Base-by-base conservation (phyloP, 2,329 filamentous ascomycete genomes). In the Exophiala lecanii-corni region DNA sequence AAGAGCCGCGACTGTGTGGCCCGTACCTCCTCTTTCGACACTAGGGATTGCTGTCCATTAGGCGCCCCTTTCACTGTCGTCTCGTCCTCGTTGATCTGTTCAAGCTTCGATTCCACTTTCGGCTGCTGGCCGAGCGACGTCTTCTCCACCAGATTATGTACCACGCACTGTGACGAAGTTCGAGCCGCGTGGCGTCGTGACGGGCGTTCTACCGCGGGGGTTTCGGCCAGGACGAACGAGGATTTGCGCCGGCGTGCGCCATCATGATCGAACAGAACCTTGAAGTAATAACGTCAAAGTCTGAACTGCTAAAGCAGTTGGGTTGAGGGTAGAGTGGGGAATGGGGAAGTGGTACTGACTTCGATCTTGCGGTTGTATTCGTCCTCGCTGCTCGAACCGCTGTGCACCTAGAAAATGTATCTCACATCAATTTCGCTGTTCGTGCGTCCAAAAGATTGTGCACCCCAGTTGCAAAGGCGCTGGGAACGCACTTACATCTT, bases 1-100 rank as follows among this genome's bases (percentile, higher is more conserved):
- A 97, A 73, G 37, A 96, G 77, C n/a, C 91, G 78, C 46, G 79
- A 82, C 43, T 81, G 71, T 13, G 73, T 69, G 18, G 73, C 68
- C 7, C 65, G 62, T 16, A 59, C 57, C 39, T 62, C 55, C 1
- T 68, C 60, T 17, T 20, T 43, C 18, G n/a, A 62, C 57, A 13
- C 17, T 10, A 25, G 20, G 12, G 13, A 13, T 16, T 41, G 21
- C 10, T 32, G 38, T 31, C 41, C 42, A 19, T 18, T 32, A 4
- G 23, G 57, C 49, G 10, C 59, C 36, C 15, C 13, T 10, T 20
- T 15, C 20, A 28, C 16, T 16, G 49, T 34, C 25, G 54, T 45
- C 9, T 57, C 54, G 13, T 44, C 45, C 33, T 54, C 49, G 32
- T 48, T 33, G 36, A 54, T 52, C 16, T 49, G 50, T 41, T 55